Percentiles rank a stretch among this genome's conserved stretches.
phyloP scores from a whole-genome alignment of 108 stramenopile species.

The Halocafeteria seosinensis region DNA sequence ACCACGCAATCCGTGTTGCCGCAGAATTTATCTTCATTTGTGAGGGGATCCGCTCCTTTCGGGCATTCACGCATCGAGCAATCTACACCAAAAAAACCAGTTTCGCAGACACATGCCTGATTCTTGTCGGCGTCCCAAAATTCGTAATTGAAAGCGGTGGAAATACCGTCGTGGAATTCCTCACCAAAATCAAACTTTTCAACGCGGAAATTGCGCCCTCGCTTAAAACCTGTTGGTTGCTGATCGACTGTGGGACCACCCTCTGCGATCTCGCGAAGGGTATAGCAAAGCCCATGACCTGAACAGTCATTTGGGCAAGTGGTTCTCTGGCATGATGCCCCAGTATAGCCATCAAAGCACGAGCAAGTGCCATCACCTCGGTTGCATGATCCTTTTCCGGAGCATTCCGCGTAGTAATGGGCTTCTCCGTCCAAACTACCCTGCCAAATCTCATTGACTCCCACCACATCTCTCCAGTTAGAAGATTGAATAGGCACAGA shows the following conservation, averaged over 20 bases:
- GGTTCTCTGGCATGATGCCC: slow-evolving; percentile 33
- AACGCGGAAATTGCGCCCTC: slow-evolving; percentile 5
- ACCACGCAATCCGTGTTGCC: slow-evolving; percentile 26
- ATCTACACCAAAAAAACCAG: slow-evolving; percentile 44
- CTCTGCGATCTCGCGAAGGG: slow-evolving; percentile 46
- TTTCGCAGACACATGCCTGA: slow-evolving; percentile 48
- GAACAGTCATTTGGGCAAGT: slow-evolving; percentile 45
- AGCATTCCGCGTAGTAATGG: slow-evolving; percentile 46
- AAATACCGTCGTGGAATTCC: slow-evolving; percentile 29
- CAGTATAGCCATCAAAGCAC: slow-evolving; percentile 42
- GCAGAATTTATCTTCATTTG: slow-evolving; percentile 17
- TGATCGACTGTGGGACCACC: background rate
- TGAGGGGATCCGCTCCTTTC: slow-evolving; percentile 47
- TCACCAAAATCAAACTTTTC: slow-evolving; percentile 24
- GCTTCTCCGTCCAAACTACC: slow-evolving; percentile 4
- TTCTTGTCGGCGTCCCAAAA: slow-evolving; percentile 50
- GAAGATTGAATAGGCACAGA: background rate
- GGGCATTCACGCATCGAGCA: slow-evolving; percentile 53
- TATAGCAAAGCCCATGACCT: slow-evolving; percentile 42
- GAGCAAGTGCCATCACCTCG: slow-evolving; percentile 36
- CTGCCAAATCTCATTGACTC: background rate
- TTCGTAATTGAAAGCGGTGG: slow-evolving; percentile 25
- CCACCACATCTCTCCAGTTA: too few species aligned
- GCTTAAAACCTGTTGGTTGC: background rate
- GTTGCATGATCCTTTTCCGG: slow-evolving; percentile 39